Evolutionary conservation across 441 rosid species (phyloP), one percentile per base, ranked within the genome.

Genomic region (Pelargonium australe): DNA sequence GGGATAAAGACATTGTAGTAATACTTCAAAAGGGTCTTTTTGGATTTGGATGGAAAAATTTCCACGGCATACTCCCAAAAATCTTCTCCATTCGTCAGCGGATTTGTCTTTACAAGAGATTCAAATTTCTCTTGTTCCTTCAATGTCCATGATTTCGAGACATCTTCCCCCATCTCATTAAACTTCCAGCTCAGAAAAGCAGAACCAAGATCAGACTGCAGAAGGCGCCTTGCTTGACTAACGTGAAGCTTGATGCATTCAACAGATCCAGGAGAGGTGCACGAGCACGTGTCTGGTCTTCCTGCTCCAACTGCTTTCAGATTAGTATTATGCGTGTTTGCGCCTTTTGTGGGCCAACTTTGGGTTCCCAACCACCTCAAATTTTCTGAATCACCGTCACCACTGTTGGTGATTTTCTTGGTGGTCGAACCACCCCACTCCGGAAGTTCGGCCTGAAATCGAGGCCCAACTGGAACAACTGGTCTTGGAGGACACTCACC

Each of bases 391-490:
- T 34, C 40, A 34, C 40, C 3, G 40, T 34, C 40, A 34, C 40
- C 40, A 7, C 40, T 7, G 7, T 34, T 34, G 37, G 5, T 31
- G 40, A 5, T 34, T 34, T 34, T 34, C 40, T 34, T 34, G 69
- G 72, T 75, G 53, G 67, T 61, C 17, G 78, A 72, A n/a, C 77
- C 85, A 13, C 60, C 66, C 83, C 82, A 79, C 41, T 66, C 76
- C 4, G 86, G 85, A 49, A 84, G 58, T 70, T 80, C 78, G 16
- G 85, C 85, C 51, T 84, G 84, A 73, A 82, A 84, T 67, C 72
- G 55, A 4, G 78, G 75, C 45, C 83, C 80, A 1, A 84, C 25
- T 2, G 82, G 85, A 68, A 81, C 68, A 66, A 47, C 64, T 12
- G 77, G 66, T 61, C 74, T 73, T 23, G 51, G 69, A 66, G 62